Conservation (phyloP, 352 stramenopile species). For the Thraustochytrium striatum region DNA sequence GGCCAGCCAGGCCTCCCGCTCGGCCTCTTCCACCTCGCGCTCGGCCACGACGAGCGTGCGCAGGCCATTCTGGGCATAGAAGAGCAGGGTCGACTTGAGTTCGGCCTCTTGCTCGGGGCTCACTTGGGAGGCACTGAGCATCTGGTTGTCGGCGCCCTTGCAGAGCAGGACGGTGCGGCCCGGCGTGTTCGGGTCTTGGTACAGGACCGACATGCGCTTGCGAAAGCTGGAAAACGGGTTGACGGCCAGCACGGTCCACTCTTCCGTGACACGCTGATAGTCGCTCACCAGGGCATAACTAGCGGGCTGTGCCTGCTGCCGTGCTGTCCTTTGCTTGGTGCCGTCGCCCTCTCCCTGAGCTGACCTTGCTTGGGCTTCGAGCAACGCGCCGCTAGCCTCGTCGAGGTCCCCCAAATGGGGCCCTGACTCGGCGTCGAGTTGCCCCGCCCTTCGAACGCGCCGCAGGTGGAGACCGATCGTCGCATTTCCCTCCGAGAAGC, state of each 20-base stretch:
- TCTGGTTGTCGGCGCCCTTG: slow-evolving; percentile 87
- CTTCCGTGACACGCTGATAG: too few species aligned
- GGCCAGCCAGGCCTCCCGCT: slow-evolving; percentile 53
- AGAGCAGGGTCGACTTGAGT: slow-evolving; percentile 60
- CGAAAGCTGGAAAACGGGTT: slow-evolving; percentile 94
- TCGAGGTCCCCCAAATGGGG: too few species aligned
- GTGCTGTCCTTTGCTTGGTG: too few species aligned
- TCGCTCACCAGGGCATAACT: slow-evolving; percentile 9
- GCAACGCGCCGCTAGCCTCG: too few species aligned
- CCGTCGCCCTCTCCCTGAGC: too few species aligned
- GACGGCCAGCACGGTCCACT: slow-evolving; percentile 90
- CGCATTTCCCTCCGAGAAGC: slow-evolving; percentile 18
- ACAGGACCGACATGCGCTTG: slow-evolving; percentile 96
- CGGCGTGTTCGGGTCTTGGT: slow-evolving; percentile 67
- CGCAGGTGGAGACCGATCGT: slow-evolving; percentile 15
- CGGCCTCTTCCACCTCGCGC: slow-evolving; percentile 58
- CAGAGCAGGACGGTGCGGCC: slow-evolving; percentile 68
- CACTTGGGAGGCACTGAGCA: slow-evolving; percentile 68
- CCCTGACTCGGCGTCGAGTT: too few species aligned
- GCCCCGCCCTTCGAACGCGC: too few species aligned
- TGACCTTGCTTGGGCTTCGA: too few species aligned
- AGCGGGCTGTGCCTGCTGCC: too few species aligned
- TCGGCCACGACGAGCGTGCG: slow-evolving; percentile 75
- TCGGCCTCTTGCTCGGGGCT: slow-evolving; percentile 59
- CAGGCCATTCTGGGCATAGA: slow-evolving; percentile 62